Base-by-base conservation (phyloP, 345 rosid species). In the Leavenworthia alabamica region DNA sequence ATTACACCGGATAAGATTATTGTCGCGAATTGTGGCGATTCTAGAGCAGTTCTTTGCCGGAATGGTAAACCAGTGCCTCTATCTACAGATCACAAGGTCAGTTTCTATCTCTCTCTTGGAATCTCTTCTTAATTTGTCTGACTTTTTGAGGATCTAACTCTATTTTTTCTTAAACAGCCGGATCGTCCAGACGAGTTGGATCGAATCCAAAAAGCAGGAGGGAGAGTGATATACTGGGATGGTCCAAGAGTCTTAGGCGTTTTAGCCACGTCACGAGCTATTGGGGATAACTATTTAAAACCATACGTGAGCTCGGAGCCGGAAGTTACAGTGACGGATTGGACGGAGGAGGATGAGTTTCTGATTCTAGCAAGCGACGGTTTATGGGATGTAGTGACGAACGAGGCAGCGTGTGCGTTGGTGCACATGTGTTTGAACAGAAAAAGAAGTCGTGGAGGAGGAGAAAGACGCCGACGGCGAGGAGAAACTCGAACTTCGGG, bases 11-110 rank as follows among this genome's bases (percentile, higher is more conserved):
- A 81, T 8, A 82, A 86, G 69, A 82, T 90, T 1, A 12, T 88
- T 3, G 85, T 88, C 9, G 86, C 99, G 3, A 94, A 94, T 40
- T 87, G 97, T 27, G 99, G 99, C 2, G 99, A 93, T 45, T 93
- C 99, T 0, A 80, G 99, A 36, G 97, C 97, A 0, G 90, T 93
- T 48, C 81, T 90, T 14, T 87, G 84, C 17, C 87, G 95, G 3
- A 84, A 83, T 24, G 92, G 92, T 29, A 81, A 69, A 45, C 75
- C 96, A 14, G 12, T 94, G 4, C 85, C 96, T 3, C 79, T 90
- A 44, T 87, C 99, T 3, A 64, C 75, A 4, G 97, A 94, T 76
- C 99, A 94, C 50, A 94, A 90, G 90, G 97, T 88, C 19, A 26
- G 26, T 16, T 14, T 35, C 33, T 15, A 37, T 24, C 7, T 46